Evolutionary conservation across 768 basidiomycete genomes (phyloP).

Genomic region (Omphalotus guepiniiformis): DNA sequence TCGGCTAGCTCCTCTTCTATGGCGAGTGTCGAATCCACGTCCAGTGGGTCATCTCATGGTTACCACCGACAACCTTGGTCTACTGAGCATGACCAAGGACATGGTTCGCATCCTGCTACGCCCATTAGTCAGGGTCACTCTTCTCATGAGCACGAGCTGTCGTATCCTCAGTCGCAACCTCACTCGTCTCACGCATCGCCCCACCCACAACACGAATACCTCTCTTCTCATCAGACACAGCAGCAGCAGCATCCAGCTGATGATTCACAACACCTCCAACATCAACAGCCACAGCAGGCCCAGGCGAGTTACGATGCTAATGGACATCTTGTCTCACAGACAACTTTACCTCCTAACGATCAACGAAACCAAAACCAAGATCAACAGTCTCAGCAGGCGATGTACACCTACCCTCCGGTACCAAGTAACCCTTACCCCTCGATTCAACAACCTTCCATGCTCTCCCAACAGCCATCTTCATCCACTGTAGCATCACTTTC

Average conservation of each 20-base stretch:
- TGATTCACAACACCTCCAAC: background rate
- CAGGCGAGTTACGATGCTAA: too few relatives aligned
- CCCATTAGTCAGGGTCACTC: background rate
- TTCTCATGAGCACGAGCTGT: background rate
- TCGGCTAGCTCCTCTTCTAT: background rate
- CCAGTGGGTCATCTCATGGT: background rate
- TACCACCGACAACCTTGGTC: constrained; percentile 1
- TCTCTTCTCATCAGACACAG: background rate
- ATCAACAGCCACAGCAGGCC: background rate
- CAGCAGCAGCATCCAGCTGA: background rate
- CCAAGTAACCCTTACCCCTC: too few relatives aligned
- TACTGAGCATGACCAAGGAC: background rate
- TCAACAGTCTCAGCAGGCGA: background rate
- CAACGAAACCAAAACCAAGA: too few relatives aligned
- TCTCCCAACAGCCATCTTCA: background rate
- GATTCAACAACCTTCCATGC: background rate
- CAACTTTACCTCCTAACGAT: too few relatives aligned
- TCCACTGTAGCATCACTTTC: background rate
- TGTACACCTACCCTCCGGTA: background rate
- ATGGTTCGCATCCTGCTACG: background rate
- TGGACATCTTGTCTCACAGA: too few relatives aligned
- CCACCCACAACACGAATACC: background rate
- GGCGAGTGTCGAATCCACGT: background rate
- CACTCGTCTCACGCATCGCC: background rate
- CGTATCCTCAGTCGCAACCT: background rate